These are phyloP conservation scores for Nakataea oryzae DNA, from an alignment of 2,329 filamentous ascomycete genomes.

Conservation along the genomic window DNA sequence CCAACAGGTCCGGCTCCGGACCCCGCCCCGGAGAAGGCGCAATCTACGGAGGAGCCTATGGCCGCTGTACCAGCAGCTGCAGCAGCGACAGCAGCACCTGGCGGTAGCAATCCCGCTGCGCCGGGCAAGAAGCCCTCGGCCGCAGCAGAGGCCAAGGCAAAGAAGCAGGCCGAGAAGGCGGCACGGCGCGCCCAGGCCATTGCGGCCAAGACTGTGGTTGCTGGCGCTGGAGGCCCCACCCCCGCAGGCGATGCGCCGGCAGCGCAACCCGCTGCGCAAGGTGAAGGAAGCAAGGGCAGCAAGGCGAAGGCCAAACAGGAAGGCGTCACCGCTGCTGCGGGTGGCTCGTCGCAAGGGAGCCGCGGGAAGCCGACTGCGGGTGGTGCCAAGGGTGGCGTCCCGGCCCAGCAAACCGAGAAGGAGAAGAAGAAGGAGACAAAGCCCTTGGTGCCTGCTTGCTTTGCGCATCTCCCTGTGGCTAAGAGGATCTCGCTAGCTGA, in stretches of 20 bases:
- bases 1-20: background rate
- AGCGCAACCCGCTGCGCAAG: conserved; percentile 4
- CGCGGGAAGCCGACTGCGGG: conserved; percentile 19
- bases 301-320: conserved; percentile 37
- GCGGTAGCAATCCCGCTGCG: conserved; percentile 5
- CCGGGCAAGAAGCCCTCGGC: conserved; percentile 48
- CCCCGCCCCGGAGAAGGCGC: background rate
- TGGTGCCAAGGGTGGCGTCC: background rate
- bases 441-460: conserved; percentile 58
- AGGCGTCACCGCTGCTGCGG: conserved; percentile 8
- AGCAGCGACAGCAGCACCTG: conserved; percentile 1
- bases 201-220: conserved; percentile 34
- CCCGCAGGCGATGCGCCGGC: conserved; percentile 15
- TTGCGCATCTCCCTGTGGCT: conserved; percentile 72
- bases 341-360: background rate
- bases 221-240: conserved; percentile 24
- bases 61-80: conserved; percentile 6
- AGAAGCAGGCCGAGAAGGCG: conserved; percentile 83
- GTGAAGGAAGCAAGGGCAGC: conserved; percentile 31
- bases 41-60: conserved; percentile 3
- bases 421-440: conserved; percentile 44
- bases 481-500: conserved; percentile 42
- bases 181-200: conserved; percentile 69
- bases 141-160: conserved; percentile 72
- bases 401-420: conserved; percentile 7